Evolutionary conservation across 352 stramenopile genomes (phyloP).

Genomic region (Thalassiosira hispida): DNA sequence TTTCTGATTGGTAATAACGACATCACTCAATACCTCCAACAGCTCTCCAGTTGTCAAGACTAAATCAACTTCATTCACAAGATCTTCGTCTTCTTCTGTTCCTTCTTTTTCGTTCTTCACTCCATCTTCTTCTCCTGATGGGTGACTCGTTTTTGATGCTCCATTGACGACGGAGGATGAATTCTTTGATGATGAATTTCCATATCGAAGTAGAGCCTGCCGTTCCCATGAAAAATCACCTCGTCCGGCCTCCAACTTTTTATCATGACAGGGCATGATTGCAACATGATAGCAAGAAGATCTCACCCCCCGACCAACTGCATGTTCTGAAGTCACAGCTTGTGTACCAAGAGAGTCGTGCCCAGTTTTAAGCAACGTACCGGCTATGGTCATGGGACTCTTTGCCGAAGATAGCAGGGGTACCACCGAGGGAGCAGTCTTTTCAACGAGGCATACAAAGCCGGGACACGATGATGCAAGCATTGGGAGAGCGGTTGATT

Average conservation of each 20-base stretch:
- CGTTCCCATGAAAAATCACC: slow-evolving; percentile 82
- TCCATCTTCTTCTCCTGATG: slow-evolving; percentile 3
- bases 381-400: slow-evolving; percentile 90
- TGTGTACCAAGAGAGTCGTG: slow-evolving; percentile 12
- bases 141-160: background rate
- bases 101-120: background rate
- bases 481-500: slow-evolving; percentile 83
- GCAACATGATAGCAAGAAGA: slow-evolving; percentile 92
- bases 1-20: slow-evolving; percentile 19
- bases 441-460: slow-evolving; percentile 98
- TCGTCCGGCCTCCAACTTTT: slow-evolving; percentile 97
- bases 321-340: background rate
- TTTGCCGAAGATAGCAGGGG: slow-evolving; percentile 94
- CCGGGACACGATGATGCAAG: slow-evolving; percentile 95
- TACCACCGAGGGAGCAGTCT: slow-evolving; percentile 93
- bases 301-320: background rate
- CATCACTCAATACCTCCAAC: slow-evolving; percentile 70
- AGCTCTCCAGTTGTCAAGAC: slow-evolving; percentile 90
- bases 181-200: slow-evolving; percentile 2
- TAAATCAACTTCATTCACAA: slow-evolving; percentile 88
- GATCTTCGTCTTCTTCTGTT: slow-evolving; percentile 60
- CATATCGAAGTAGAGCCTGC: slow-evolving; percentile 40
- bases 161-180: background rate
- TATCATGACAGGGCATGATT: slow-evolving; percentile 98
- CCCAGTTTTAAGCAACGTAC: slow-evolving; percentile 52